Evolutionary conservation across 176 grass and related monocot species (phyloP).

Genomic region (Avena sativa): DNA sequence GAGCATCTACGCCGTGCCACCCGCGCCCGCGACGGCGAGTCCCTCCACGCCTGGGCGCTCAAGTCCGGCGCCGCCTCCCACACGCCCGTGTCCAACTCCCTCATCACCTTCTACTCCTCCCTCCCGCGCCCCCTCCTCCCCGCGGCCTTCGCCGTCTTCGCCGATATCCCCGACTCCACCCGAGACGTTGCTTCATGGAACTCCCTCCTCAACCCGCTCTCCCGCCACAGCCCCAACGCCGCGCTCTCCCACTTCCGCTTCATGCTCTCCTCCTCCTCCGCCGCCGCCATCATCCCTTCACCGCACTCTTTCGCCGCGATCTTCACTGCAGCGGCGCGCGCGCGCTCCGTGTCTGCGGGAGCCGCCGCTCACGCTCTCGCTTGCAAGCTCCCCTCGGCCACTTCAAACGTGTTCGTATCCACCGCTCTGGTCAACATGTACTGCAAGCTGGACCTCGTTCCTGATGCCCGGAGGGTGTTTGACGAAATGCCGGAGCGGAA

Average conservation of each 20-base stretch:
- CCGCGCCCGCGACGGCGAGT: slow-evolving; percentile 39
- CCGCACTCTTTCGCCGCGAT: slow-evolving; percentile 59
- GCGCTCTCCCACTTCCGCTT: slow-evolving; percentile 53
- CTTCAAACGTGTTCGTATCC: slow-evolving; percentile 52
- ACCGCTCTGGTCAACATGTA: slow-evolving; percentile 76
- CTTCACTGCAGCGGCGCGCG: slow-evolving; percentile 59
- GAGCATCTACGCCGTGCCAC: slow-evolving; percentile 44
- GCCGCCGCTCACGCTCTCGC: slow-evolving; percentile 49
- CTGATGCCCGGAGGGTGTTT: slow-evolving; percentile 63
- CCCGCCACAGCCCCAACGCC: slow-evolving; percentile 37
- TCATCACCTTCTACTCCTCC: slow-evolving; percentile 69
- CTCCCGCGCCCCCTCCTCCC: slow-evolving; percentile 48
- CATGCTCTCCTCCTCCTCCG: slow-evolving; percentile 48
- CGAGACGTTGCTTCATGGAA: slow-evolving; percentile 73
- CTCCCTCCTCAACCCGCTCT: slow-evolving; percentile 71
- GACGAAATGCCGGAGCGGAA: slow-evolving; percentile 65
- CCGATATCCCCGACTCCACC: slow-evolving; percentile 29
- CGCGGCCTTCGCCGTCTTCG: slow-evolving; percentile 49
- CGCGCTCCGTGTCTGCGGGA: background rate
- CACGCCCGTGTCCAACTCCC: slow-evolving; percentile 64
- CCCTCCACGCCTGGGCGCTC: slow-evolving; percentile 65
- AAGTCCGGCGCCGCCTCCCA: slow-evolving; percentile 59
- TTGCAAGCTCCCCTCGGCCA: slow-evolving; percentile 50
- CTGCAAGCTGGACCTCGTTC: slow-evolving; percentile 52
- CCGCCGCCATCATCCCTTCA: slow-evolving; percentile 49